Percentiles rank a stretch among this genome's conserved stretches.
Evolutionary conservation across 495 filamentous ascomycete species (phyloP).

Genomic region (Aspergillus saccharolyticus): DNA sequence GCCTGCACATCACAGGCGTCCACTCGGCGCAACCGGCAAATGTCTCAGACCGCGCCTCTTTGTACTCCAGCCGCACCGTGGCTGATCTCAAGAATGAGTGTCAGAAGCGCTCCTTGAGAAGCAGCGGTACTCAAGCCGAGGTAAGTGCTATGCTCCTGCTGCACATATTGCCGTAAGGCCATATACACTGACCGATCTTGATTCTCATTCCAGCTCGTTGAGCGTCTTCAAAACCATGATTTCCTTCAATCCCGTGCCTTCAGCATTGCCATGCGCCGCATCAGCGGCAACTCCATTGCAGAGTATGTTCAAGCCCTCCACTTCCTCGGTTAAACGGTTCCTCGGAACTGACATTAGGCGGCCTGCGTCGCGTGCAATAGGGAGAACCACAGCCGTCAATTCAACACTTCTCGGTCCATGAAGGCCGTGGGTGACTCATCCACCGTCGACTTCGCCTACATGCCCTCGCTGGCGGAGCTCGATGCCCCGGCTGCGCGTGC

Average conservation of each 20-base stretch:
- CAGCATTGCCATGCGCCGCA: slow-evolving; percentile 48
- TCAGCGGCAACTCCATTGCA: slow-evolving; percentile 37
- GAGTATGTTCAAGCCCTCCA: slow-evolving; percentile 26
- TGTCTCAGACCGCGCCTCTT: slow-evolving; percentile 30
- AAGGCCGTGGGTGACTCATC: slow-evolving; percentile 54
- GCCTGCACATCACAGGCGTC: slow-evolving; percentile 52
- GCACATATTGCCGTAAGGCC: not conserved
- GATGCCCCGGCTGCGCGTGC: slow-evolving; percentile 27
- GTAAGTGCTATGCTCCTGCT: slow-evolving; percentile 22
- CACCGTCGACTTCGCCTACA: slow-evolving; percentile 60
- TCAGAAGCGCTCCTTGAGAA: slow-evolving; percentile 30
- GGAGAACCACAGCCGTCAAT: slow-evolving; percentile 41
- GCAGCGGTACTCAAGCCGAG: slow-evolving; percentile 34
- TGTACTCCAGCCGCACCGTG: slow-evolving; percentile 32
- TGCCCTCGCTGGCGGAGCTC: slow-evolving; percentile 48
- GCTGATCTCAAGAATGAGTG: slow-evolving; percentile 41
- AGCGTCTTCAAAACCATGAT: slow-evolving; percentile 51
- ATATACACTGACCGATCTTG: slow-evolving; percentile 6
- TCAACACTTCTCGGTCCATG: slow-evolving; percentile 54
- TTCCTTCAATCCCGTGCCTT: slow-evolving; percentile 49
- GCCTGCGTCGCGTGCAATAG: slow-evolving; percentile 11
- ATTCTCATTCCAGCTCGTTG: slow-evolving; percentile 35
- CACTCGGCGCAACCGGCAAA: slow-evolving; percentile 41
- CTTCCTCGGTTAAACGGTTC: slow-evolving; percentile 5
- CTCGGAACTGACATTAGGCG: slow-evolving; percentile 17